These are phyloP conservation scores for Tuber calosporum DNA, from an alignment of 495 filamentous ascomycete species.

Conservation along the genomic window DNA sequence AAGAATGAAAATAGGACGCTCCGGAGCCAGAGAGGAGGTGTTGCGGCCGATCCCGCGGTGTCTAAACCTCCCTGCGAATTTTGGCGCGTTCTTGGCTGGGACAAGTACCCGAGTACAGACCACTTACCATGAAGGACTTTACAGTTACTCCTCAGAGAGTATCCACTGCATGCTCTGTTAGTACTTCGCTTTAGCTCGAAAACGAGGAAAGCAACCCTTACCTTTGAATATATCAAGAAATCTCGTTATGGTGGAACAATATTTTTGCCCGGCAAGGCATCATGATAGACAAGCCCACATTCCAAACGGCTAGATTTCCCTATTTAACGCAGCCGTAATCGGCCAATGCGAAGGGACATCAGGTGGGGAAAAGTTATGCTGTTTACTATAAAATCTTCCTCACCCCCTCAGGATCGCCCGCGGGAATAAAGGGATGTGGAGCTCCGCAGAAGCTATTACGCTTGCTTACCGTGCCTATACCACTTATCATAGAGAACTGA, in stretches of 20 bases:
- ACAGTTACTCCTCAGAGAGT: slow-evolving; percentile 5
- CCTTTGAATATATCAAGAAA: slow-evolving; percentile 18
- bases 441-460: too few species aligned
- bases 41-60: neutral
- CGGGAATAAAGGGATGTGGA: neutral
- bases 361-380: neutral
- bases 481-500: slow-evolving; percentile 22
- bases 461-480: slow-evolving; percentile 18
- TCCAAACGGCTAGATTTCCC: slow-evolving; percentile 9
- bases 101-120: neutral
- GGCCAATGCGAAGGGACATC: neutral
- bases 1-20: neutral
- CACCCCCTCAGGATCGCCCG: too few species aligned
- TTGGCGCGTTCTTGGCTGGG: too few species aligned
- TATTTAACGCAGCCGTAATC: neutral
- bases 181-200: too few species aligned
- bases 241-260: slow-evolving; percentile 12
- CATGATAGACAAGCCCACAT: slow-evolving; percentile 18
- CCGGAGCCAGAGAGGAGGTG: neutral
- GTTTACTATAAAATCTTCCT: neutral
- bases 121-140: slow-evolving; percentile 10
- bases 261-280: neutral
- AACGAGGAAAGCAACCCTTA: slow-evolving; percentile 9
- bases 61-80: neutral
- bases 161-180: slow-evolving; percentile 18